Conservation (phyloP, 2,329 filamentous ascomycete genomes). For the Zymoseptoria ardabiliae region DNA sequence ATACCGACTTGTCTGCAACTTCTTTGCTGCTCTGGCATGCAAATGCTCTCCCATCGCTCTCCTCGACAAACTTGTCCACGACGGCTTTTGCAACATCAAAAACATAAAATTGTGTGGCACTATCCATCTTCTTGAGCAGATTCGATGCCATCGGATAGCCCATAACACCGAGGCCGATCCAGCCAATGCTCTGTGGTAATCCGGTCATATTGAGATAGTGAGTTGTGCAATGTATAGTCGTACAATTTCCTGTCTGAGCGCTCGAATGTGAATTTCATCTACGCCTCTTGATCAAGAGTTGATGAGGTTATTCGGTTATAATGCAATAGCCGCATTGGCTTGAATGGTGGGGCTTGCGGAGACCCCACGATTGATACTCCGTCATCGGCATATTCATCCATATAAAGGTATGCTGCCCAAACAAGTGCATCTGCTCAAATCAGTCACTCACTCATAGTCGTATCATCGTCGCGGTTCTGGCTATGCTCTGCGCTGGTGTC, state of each 20-base stretch:
- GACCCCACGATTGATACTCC: not conserved
- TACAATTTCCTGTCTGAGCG: not conserved
- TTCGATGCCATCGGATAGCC: conserved; percentile 48
- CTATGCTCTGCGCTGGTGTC: not conserved
- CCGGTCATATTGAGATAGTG: conserved; percentile 14
- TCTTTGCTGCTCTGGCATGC: conserved; percentile 40
- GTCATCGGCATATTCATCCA: not conserved
- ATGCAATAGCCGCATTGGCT: not conserved
- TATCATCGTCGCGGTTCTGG: not conserved
- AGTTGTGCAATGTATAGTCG: not conserved
- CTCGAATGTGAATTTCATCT: not conserved
- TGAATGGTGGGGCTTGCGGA: not conserved
- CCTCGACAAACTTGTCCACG: conserved; percentile 37
- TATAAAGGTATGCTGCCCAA: not conserved
- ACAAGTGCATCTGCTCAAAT: not conserved
- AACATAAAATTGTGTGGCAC: conserved; percentile 39
- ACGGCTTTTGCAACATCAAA: conserved; percentile 42
- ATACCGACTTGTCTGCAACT: conserved; percentile 45
- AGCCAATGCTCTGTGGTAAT: conserved; percentile 34
- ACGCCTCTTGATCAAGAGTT: not conserved
- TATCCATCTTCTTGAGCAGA: conserved; percentile 41
- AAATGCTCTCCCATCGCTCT: conserved; percentile 35
- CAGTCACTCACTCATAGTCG: not conserved
- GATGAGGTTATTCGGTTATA: not conserved
- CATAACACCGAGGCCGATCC: conserved; percentile 52